These are phyloP conservation scores for Penicillium sp. DNA, from an alignment of 2,329 filamentous ascomycete species.

Conservation along the genomic window DNA sequence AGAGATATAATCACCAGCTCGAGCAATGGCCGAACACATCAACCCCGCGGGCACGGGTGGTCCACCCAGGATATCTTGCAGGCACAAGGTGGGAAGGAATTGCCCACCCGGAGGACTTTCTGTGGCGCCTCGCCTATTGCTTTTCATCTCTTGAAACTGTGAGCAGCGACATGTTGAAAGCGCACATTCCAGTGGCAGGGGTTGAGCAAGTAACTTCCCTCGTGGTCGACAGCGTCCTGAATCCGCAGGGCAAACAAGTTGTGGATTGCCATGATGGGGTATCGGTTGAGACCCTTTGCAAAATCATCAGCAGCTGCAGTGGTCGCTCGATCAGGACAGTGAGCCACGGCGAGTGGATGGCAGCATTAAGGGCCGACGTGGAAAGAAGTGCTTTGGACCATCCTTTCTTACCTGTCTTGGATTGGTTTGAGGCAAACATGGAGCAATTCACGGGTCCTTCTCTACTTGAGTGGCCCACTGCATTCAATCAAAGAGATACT, in stretches of 20 bases:
- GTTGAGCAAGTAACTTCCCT: conserved; percentile 8
- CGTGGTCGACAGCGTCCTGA: not conserved
- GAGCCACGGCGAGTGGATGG: not conserved
- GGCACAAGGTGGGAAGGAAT: conserved; percentile 5
- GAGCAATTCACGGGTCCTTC: not conserved
- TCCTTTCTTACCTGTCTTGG: not conserved
- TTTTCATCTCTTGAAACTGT: not conserved
- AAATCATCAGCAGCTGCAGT: not conserved
- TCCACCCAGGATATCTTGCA: not conserved
- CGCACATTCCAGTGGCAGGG: conserved; percentile 6
- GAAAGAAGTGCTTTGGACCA: not conserved
- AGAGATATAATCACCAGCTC: conserved; percentile 1
- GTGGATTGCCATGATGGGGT: not conserved
- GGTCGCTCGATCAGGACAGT: not conserved
- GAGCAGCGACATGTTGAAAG: not conserved
- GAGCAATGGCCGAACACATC: not conserved
- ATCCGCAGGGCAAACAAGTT: not conserved
- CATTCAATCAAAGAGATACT: not conserved
- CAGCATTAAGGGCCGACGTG: not conserved
- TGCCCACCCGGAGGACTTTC: conserved; percentile 6
- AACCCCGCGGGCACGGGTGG: not conserved
- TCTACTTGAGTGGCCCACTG: not conserved
- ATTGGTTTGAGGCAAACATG: not conserved
- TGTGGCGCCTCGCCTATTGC: conserved; percentile 5
- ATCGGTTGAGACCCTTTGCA: not conserved